Conservation (phyloP, 148 eudicot species). For the Cornus controversa region DNA sequence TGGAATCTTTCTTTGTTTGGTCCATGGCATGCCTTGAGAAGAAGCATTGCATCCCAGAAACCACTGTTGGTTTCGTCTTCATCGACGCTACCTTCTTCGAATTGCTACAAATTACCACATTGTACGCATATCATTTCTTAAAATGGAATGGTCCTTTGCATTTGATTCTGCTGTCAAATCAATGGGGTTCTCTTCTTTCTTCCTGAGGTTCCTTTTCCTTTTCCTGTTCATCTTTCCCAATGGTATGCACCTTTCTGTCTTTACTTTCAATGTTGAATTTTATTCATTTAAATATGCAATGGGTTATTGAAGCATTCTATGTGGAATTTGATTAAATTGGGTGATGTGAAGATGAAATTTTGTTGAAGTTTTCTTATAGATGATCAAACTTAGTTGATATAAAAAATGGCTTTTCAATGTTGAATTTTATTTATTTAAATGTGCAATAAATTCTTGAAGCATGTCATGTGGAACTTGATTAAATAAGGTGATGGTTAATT, state of each 20-base stretch:
- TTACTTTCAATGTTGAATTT: not conserved
- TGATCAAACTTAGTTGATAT: no score
- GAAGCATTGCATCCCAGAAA: conserved; percentile 19
- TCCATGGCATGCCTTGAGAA: conserved; percentile 8
- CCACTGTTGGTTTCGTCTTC: conserved; percentile 5
- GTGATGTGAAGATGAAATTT: no score
- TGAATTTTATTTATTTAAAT: no score
- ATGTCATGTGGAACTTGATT: not conserved
- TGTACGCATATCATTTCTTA: not conserved
- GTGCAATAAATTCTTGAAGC: no score
- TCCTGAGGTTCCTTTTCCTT: conserved; percentile 15
- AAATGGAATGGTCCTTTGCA: conserved; percentile 12
- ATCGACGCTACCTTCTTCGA: not conserved
- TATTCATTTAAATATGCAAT: not conserved
- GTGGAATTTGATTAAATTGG: not conserved
- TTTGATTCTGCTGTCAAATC: conserved; percentile 17
- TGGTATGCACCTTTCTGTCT: conserved; percentile 11
- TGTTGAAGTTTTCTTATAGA: no score
- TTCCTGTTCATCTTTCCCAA: conserved; percentile 18
- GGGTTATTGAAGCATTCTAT: not conserved
- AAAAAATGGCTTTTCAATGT: no score
- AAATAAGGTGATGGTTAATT: not conserved
- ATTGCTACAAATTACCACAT: not conserved
- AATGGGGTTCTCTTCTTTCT: conserved; percentile 17
- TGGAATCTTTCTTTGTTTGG: not conserved